Conservation (phyloP, 495 filamentous ascomycete species). For the Copromyces sp. region DNA sequence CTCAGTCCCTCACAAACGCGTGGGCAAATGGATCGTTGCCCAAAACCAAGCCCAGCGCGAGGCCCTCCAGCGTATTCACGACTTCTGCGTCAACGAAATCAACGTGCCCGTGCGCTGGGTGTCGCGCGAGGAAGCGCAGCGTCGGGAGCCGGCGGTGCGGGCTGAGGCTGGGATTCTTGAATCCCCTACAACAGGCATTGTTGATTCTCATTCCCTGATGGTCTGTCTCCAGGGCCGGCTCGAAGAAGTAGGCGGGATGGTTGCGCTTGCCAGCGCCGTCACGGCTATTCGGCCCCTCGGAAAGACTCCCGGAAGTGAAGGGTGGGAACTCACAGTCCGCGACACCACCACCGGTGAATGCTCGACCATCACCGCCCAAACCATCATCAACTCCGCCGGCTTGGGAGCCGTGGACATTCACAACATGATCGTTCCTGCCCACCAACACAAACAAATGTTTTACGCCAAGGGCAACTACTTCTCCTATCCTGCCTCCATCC, state of each 20-base stretch:
- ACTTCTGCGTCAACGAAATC: conserved; percentile 49
- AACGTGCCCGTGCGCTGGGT: conserved; percentile 69
- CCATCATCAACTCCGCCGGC: conserved; percentile 78
- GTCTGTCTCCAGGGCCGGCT: conserved; percentile 61
- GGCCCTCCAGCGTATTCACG: conserved; percentile 54
- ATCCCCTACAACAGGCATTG: conserved; percentile 75
- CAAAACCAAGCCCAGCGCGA: conserved; percentile 62
- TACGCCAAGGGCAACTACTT: conserved; percentile 97
- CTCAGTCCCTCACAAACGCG: conserved; percentile 59
- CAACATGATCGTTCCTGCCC: conserved; percentile 66
- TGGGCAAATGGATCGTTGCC: conserved; percentile 92
- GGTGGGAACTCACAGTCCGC: conserved; percentile 36
- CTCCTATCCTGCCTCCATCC: conserved; percentile 58
- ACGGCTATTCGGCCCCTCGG: conserved; percentile 46
- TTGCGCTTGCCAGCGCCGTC: conserved; percentile 56
- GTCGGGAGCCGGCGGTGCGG: conserved; percentile 62
- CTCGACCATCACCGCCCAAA: conserved; percentile 57
- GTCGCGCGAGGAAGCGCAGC: conserved; percentile 44
- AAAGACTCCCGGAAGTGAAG: conserved; percentile 29
- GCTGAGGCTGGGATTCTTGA: conserved; percentile 70
- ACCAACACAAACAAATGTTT: conserved; percentile 48
- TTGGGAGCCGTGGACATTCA: conserved; percentile 64
- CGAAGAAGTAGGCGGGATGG: conserved; percentile 64
- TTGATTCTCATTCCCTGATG: conserved; percentile 84
- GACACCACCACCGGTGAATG: conserved; percentile 33